Evolutionary conservation across 441 rosid genomes (phyloP).

Genomic region (Erodium trifolium): DNA sequence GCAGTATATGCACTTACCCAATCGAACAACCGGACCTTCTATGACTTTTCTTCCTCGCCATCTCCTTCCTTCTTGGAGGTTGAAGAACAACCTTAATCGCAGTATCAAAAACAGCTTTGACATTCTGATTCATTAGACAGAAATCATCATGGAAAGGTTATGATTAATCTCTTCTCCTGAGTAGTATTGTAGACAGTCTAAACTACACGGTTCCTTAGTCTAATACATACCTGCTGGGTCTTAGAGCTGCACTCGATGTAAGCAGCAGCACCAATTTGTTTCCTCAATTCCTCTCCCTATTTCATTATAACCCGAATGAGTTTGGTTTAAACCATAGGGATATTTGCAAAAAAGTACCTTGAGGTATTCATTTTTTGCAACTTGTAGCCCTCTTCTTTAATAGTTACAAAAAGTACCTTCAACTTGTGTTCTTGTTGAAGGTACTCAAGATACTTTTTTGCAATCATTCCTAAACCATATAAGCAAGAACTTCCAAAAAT

Average conservation of each 20-base stretch:
- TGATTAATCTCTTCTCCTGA: not conserved
- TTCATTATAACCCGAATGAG: conserved; percentile 14
- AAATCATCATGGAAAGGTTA: no score
- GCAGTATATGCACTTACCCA: conserved; percentile 45
- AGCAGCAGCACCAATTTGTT: conserved; percentile 92
- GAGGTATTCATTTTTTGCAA: no score
- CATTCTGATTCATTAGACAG: conserved; percentile 44
- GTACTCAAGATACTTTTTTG: no score
- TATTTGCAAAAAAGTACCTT: no score
- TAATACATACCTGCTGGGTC: conserved; percentile 70
- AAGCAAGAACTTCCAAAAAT: not conserved
- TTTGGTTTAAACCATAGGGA: not conserved
- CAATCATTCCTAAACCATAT: no score
- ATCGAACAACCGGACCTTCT: conserved; percentile 58
- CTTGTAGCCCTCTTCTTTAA: no score
- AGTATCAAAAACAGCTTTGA: conserved; percentile 86
- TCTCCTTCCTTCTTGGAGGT: conserved; percentile 82
- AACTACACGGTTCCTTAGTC: not conserved
- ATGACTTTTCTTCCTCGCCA: conserved; percentile 49
- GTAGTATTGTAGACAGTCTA: not conserved
- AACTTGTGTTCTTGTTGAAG: no score
- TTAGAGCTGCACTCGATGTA: conserved; percentile 96
- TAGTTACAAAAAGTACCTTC: no score
- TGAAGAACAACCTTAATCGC: conserved; percentile 95
- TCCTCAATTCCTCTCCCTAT: conserved; percentile 91